phyloP scores from a whole-genome alignment of 768 basidiomycete genomes.

The Suillus americanus region DNA sequence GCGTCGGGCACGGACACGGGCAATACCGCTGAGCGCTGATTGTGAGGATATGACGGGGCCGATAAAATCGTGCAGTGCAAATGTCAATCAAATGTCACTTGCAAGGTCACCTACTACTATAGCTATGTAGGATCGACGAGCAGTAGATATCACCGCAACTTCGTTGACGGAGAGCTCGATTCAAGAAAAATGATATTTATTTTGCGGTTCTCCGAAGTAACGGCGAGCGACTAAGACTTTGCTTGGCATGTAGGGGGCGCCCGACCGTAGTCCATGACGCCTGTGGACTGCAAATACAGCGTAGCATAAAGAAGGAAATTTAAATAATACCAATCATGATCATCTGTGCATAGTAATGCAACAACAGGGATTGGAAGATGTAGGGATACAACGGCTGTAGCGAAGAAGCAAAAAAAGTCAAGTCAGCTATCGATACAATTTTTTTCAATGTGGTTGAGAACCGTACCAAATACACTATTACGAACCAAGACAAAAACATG shows the following conservation, averaged over 20 bases:
- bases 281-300: background rate
- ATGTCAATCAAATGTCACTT: background rate
- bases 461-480: conserved; percentile 41
- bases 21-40: background rate
- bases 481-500: conserved; percentile 13
- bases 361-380: conserved; percentile 18
- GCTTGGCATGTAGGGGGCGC: background rate
- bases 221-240: background rate
- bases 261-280: background rate
- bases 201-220: background rate
- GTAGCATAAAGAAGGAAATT: conserved; percentile 1
- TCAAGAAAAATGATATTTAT: background rate
- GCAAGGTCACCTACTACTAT: background rate
- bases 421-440: conserved; percentile 34
- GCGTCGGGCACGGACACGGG: background rate
- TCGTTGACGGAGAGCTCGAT: background rate
- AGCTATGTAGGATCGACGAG: background rate
- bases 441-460: conserved; percentile 11
- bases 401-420: conserved; percentile 11
- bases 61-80: background rate
- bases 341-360: conserved; percentile 19
- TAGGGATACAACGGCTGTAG: conserved; percentile 38
- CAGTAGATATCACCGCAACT: background rate
- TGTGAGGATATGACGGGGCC: background rate
- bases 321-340: conserved; percentile 28